phyloP scores from a whole-genome alignment of 2,329 filamentous ascomycete genomes.

The Catunica adiposa region DNA sequence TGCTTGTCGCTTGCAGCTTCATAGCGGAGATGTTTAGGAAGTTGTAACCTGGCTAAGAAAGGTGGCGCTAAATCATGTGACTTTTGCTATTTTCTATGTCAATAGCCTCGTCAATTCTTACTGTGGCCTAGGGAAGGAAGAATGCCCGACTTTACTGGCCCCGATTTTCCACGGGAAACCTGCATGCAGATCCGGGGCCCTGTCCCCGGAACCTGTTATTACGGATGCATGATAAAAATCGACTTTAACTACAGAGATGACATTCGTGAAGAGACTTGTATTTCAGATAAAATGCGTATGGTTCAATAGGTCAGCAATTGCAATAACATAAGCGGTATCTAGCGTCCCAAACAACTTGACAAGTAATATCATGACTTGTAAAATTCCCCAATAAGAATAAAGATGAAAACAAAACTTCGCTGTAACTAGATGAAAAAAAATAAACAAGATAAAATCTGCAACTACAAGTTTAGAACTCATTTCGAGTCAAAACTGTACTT shows the following conservation, averaged over 20 bases:
- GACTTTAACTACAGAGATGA: not conserved
- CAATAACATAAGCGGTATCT: conserved; percentile 8
- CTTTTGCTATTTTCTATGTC: not conserved
- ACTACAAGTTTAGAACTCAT: conserved; percentile 12
- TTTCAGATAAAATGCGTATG: not conserved
- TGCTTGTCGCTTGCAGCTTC: not conserved
- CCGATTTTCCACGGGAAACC: conserved; percentile 13
- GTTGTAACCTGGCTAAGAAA: not conserved
- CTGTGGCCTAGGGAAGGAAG: not conserved
- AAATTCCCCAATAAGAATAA: not conserved
- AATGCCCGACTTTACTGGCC: not conserved
- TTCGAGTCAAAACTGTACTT: conserved; percentile 43
- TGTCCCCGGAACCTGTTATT: not conserved
- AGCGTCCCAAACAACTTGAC: not conserved
- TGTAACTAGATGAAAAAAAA: conserved; percentile 8
- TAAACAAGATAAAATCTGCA: not conserved
- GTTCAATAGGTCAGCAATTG: not conserved
- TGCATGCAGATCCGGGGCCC: not conserved
- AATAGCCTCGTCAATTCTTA: not conserved
- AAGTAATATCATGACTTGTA: not conserved
- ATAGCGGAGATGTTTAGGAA: not conserved
- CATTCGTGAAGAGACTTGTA: not conserved
- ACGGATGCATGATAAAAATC: not conserved
- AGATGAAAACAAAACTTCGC: conserved; percentile 1
- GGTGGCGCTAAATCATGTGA: not conserved